Conservation (phyloP, 495 filamentous ascomycete species). For the Hypoxylon lenormandii region DNA sequence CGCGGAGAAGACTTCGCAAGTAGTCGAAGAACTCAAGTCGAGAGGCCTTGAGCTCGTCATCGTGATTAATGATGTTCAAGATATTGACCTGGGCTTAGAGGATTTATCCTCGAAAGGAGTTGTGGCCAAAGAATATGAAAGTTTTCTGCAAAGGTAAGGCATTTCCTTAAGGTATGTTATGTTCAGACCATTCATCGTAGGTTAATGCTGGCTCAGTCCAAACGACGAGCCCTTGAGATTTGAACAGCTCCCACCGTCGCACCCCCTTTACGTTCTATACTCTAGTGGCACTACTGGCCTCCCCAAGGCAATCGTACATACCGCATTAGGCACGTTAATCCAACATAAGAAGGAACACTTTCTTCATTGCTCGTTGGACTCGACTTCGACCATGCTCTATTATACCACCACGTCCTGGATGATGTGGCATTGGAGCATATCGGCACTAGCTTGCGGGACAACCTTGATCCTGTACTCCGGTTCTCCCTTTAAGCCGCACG, state of each 20-base stretch:
- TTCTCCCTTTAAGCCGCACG: slow-evolving; percentile 77
- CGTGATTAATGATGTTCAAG: slow-evolving; percentile 72
- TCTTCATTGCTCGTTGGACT: slow-evolving; percentile 79
- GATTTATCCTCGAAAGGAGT: slow-evolving; percentile 62
- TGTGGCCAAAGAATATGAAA: slow-evolving; percentile 58
- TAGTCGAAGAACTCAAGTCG: slow-evolving; percentile 71
- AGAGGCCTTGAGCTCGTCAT: slow-evolving; percentile 72
- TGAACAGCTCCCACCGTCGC: slow-evolving; percentile 78
- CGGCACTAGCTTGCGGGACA: slow-evolving; percentile 79
- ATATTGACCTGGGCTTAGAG: slow-evolving; percentile 62
- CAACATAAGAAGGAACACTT: slow-evolving; percentile 96
- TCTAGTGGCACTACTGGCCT: slow-evolving; percentile 89
- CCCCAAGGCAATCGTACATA: slow-evolving; percentile 92
- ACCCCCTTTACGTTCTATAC: slow-evolving; percentile 90
- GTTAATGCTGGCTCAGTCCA: slow-evolving; percentile 45
- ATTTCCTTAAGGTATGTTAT: slow-evolving; percentile 5
- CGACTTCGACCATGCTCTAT: slow-evolving; percentile 72
- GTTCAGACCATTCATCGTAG: background rate
- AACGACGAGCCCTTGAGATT: slow-evolving; percentile 69
- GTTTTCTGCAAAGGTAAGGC: slow-evolving; percentile 55
- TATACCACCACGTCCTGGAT: slow-evolving; percentile 94
- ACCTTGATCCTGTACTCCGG: slow-evolving; percentile 90
- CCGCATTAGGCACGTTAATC: slow-evolving; percentile 84
- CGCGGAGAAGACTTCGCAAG: slow-evolving; percentile 75
- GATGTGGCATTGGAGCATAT: slow-evolving; percentile 98